phyloP scores from a whole-genome alignment of 345 rosid species.

The Bruguiera gymnorhiza region DNA sequence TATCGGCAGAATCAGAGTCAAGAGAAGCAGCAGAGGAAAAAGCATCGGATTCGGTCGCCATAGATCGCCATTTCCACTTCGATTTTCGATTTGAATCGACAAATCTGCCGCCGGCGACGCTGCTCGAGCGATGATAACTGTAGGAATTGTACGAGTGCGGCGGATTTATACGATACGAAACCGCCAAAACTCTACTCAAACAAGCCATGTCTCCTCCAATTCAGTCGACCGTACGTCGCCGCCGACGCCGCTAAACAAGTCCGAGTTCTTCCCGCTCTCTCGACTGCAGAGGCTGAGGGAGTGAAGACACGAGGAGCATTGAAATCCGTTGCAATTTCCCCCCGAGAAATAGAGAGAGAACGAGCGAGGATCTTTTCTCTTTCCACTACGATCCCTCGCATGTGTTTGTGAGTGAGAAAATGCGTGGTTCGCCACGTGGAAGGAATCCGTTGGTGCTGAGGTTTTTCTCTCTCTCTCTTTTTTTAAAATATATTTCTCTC shows the following conservation, averaged over 20 bases:
- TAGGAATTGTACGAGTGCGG: constrained; percentile 10
- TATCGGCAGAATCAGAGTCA: constrained; percentile 58
- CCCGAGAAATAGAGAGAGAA: no score
- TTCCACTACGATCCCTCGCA: no score
- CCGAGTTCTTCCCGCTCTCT: not conserved
- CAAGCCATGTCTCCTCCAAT: constrained; percentile 38
- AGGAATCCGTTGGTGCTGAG: not conserved
- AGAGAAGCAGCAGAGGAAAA: constrained; percentile 46
- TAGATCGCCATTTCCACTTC: constrained; percentile 48
- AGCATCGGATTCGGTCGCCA: constrained; percentile 52
- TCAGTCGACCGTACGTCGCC: no score
- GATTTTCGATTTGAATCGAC: constrained; percentile 18
- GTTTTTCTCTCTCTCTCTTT: not conserved
- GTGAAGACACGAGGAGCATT: constrained; percentile 26
- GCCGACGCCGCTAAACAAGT: no score
- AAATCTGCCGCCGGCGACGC: constrained; percentile 14
- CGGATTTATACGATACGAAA: constrained; percentile 46
- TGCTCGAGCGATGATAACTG: not conserved
- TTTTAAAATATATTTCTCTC: not conserved
- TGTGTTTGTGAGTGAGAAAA: not conserved
- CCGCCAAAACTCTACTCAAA: constrained; percentile 52
- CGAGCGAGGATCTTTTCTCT: not conserved
- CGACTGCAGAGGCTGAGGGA: not conserved
- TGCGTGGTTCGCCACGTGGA: constrained; percentile 12
- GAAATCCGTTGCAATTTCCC: constrained; percentile 3